Conservation (phyloP, 2,329 filamentous ascomycete genomes). For the Fusarium drepaniforme region DNA sequence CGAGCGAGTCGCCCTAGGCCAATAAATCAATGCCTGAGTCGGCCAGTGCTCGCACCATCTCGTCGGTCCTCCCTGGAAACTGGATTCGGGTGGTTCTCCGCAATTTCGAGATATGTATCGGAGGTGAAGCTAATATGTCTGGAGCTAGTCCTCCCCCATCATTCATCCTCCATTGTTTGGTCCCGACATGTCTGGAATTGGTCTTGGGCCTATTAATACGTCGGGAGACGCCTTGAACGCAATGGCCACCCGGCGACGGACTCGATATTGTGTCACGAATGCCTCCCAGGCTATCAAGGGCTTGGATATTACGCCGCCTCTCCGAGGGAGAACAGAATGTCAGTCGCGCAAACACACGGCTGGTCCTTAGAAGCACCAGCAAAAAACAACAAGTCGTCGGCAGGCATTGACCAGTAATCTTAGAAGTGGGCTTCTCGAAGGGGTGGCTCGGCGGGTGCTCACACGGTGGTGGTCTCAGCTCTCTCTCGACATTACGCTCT, state of each 20-base stretch:
- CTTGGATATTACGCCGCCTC: neutral
- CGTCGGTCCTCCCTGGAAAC: slow-evolving; percentile 10
- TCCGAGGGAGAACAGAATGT: neutral
- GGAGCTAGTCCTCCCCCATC: slow-evolving; percentile 26
- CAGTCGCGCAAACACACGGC: neutral
- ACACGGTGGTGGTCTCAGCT: slow-evolving; percentile 39
- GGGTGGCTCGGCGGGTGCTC: slow-evolving; percentile 4
- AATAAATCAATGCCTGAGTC: neutral
- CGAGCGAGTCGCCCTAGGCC: slow-evolving; percentile 14
- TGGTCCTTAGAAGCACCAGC: neutral
- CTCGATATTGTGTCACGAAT: slow-evolving; percentile 22
- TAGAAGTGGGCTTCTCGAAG: slow-evolving; percentile 36
- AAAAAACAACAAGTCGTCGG: slow-evolving; percentile 1
- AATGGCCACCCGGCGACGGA: slow-evolving; percentile 7
- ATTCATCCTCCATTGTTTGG: neutral
- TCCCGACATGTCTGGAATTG: slow-evolving; percentile 18
- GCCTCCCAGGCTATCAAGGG: neutral
- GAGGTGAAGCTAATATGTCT: neutral
- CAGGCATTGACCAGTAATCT: slow-evolving; percentile 46
- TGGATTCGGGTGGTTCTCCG: slow-evolving; percentile 14
- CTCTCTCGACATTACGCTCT: slow-evolving; percentile 4
- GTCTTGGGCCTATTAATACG: slow-evolving; percentile 1
- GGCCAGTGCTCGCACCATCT: slow-evolving; percentile 33
- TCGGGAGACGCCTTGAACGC: slow-evolving; percentile 10
- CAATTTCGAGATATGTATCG: slow-evolving; percentile 20